Evolutionary conservation across 192 early-diverging fungal genomes (phyloP).

Genomic region (Coemansia sp.): DNA sequence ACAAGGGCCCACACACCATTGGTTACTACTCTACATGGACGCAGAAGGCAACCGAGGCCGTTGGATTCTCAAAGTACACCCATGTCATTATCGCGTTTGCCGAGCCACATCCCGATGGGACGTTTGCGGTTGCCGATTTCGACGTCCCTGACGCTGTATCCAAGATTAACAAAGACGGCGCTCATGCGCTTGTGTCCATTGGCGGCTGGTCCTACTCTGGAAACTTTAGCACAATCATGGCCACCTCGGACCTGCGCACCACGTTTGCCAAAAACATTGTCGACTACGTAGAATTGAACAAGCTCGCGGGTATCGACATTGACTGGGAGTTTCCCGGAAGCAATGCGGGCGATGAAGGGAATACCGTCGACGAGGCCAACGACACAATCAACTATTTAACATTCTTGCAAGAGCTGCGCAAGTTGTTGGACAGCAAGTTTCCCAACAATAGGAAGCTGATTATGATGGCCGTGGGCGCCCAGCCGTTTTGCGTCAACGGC

Average conservation of each 20-base stretch:
- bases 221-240: conserved; percentile 58
- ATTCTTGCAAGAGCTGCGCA: conserved; percentile 60
- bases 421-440: conserved; percentile 48
- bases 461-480: conserved; percentile 58
- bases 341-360: conserved; percentile 20
- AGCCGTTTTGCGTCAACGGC: conserved; percentile 56
- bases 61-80: conserved; percentile 54
- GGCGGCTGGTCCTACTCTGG: conserved; percentile 74
- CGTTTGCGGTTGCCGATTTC: conserved; percentile 12
- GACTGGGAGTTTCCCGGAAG: conserved; percentile 73
- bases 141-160: conserved; percentile 43
- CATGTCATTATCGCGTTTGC: conserved; percentile 69
- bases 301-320: conserved; percentile 63
- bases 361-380: conserved; percentile 44
- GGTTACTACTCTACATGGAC: conserved; percentile 38
- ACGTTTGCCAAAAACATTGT: conserved; percentile 61
- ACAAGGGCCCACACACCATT: background rate
- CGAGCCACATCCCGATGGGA: conserved; percentile 38
- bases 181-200: conserved; percentile 63
- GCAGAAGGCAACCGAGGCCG: conserved; percentile 5
- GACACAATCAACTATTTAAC: conserved; percentile 63
- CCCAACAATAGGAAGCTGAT: conserved; percentile 51
- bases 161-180: conserved; percentile 51
- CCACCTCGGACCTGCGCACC: conserved; percentile 41
- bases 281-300: conserved; percentile 52